Percentiles rank a stretch among this genome's conserved stretches.
Evolutionary conservation across 1,284 basidiomycete genomes (phyloP).

Genomic region (Cryptococcus floricola): DNA sequence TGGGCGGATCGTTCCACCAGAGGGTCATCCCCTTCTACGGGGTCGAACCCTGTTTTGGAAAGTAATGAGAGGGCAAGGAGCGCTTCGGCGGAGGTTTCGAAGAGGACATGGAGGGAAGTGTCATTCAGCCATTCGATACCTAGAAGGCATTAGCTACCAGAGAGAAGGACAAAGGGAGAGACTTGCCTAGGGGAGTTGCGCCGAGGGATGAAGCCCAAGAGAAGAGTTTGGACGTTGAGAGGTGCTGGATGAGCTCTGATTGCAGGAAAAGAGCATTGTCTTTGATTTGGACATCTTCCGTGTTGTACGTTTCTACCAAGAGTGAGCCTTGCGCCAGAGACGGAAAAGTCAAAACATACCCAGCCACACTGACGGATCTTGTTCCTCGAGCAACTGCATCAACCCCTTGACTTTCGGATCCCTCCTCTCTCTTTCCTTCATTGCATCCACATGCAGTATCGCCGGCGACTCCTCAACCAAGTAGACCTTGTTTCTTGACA

Average conservation of each 20-base stretch:
- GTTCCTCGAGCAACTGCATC: conserved; percentile 35
- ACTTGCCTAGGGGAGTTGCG: conserved; percentile 38
- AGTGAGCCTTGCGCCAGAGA: background rate
- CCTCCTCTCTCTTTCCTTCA: conserved; percentile 21
- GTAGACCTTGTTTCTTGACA: conserved; percentile 43
- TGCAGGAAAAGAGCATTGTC: conserved; percentile 34
- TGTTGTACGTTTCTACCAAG: background rate
- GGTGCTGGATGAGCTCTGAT: conserved; percentile 41
- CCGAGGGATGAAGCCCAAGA: conserved; percentile 38
- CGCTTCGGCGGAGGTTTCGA: conserved; percentile 32
- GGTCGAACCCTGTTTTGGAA: conserved; percentile 45
- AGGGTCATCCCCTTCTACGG: conserved; percentile 20
- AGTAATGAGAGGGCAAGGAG: conserved; percentile 37
- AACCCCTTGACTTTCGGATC: conserved; percentile 41
- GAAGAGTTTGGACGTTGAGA: conserved; percentile 44
- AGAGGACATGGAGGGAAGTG: conserved; percentile 38
- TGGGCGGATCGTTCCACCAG: conserved; percentile 34
- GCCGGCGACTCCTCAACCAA: conserved; percentile 41
- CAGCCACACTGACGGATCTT: conserved; percentile 42
- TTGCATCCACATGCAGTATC: conserved; percentile 33
- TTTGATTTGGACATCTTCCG: conserved; percentile 17
- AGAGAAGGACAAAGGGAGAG: background rate
- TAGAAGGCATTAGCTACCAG: conserved; percentile 5
- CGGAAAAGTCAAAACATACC: conserved; percentile 14
- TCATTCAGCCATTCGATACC: conserved; percentile 49